Conservation (phyloP, 164 flowering plant species). For the Vitis amurensis region DNA sequence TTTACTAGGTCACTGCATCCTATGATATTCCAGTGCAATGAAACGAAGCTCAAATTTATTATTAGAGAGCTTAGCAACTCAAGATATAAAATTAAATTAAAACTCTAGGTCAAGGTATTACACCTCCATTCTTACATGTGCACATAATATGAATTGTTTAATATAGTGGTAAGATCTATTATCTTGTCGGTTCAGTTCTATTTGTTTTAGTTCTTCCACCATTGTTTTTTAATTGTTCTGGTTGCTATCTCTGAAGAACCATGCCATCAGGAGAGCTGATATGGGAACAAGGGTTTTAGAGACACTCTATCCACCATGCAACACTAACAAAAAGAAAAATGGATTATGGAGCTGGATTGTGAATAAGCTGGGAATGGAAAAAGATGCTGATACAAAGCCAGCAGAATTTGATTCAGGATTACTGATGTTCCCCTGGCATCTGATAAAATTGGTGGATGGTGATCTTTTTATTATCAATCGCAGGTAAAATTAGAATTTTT, state of each 20-base stretch:
- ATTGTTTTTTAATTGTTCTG: not conserved
- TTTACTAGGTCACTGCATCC: too few species aligned
- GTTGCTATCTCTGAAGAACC: conserved; percentile 58
- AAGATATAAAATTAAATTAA: too few species aligned
- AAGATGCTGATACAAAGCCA: conserved; percentile 29
- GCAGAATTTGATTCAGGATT: conserved; percentile 41
- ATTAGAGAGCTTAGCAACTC: too few species aligned
- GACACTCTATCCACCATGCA: conserved; percentile 57
- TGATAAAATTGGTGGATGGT: conserved; percentile 46
- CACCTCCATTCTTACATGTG: too few species aligned
- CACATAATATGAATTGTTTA: too few species aligned
- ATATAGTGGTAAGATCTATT: too few species aligned
- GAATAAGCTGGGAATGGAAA: conserved; percentile 55
- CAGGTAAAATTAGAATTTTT: conserved; percentile 48
- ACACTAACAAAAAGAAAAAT: conserved; percentile 28
- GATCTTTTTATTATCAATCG: conserved; percentile 51
- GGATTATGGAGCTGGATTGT: conserved; percentile 73
- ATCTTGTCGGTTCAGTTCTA: not conserved
- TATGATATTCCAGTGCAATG: too few species aligned
- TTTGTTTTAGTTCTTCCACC: not conserved
- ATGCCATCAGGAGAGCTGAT: conserved; percentile 91
- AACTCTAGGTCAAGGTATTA: too few species aligned
- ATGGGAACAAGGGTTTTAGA: conserved; percentile 66
- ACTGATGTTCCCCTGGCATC: conserved; percentile 80
- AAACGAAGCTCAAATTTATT: too few species aligned